phyloP scores from a whole-genome alignment of 371 early-diverging fungal species.

The Mucor saturninus region DNA sequence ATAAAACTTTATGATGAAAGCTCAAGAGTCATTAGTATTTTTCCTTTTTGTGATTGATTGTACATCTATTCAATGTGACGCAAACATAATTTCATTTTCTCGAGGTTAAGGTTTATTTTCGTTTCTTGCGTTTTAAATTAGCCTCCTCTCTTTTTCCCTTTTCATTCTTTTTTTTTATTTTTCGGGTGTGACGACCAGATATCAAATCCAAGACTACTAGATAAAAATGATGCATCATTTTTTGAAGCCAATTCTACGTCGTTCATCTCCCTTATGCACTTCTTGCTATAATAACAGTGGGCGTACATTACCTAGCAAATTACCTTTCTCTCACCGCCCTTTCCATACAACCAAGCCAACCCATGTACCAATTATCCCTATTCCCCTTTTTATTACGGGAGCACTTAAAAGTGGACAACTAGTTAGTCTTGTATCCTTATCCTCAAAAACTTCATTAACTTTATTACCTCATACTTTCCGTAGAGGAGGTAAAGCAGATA shows the following conservation, averaged over 20 bases:
- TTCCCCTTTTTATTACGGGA: slow-evolving; percentile 41
- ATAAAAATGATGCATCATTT: slow-evolving; percentile 12
- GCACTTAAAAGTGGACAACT: slow-evolving; percentile 51
- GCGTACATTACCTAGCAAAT: background rate
- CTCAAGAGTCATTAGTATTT: no score
- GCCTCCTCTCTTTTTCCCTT: background rate
- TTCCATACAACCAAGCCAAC: slow-evolving; percentile 42
- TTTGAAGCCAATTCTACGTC: background rate
- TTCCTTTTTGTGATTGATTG: no score
- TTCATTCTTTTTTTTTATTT: background rate
- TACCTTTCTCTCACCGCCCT: background rate
- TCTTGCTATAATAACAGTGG: slow-evolving; percentile 5
- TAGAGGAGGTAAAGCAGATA: slow-evolving; percentile 22
- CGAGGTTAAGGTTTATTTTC: background rate
- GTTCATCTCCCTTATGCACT: slow-evolving; percentile 8
- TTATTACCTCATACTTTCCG: slow-evolving; percentile 54
- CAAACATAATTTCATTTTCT: background rate
- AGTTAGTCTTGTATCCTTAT: slow-evolving; percentile 50
- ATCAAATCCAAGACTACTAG: slow-evolving; percentile 12
- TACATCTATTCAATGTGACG: background rate
- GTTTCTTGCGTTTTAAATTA: background rate
- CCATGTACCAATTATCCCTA: slow-evolving; percentile 43
- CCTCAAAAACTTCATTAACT: slow-evolving; percentile 53
- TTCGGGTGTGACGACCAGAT: slow-evolving; percentile 21
- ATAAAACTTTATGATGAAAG: no score